Conservation (phyloP, 2,329 filamentous ascomycete species). For the Aspergillus novofumigatus region DNA sequence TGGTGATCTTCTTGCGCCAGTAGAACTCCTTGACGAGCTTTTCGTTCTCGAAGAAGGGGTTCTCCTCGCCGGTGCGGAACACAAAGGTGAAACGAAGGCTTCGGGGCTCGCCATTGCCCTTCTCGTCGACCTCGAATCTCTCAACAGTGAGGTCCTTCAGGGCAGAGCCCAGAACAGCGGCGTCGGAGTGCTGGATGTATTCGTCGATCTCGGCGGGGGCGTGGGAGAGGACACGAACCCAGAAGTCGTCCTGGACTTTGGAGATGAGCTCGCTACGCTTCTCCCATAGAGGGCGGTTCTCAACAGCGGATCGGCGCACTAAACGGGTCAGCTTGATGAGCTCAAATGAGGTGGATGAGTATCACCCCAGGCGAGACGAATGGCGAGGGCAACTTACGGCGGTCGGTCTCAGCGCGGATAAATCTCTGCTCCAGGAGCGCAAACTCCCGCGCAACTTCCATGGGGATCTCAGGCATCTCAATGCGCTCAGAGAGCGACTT, state of each 20-base stretch:
- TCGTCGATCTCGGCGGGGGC: slow-evolving; percentile 81
- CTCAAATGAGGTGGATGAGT: background rate
- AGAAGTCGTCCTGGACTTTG: slow-evolving; percentile 63
- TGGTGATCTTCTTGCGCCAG: slow-evolving; percentile 61
- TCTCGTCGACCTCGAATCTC: slow-evolving; percentile 67
- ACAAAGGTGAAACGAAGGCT: slow-evolving; percentile 73
- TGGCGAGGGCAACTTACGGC: slow-evolving; percentile 53
- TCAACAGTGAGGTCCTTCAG: slow-evolving; percentile 68
- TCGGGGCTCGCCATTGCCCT: slow-evolving; percentile 69
- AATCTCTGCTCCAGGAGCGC: slow-evolving; percentile 78
- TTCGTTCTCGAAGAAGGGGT: slow-evolving; percentile 75
- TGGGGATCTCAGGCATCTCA: slow-evolving; percentile 30
- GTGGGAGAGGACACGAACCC: slow-evolving; percentile 89
- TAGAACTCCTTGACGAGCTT: slow-evolving; percentile 89
- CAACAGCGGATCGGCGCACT: slow-evolving; percentile 70
- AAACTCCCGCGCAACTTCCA: slow-evolving; percentile 58
- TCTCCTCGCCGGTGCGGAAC: slow-evolving; percentile 59
- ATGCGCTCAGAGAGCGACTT: slow-evolving; percentile 34
- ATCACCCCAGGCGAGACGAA: slow-evolving; percentile 29
- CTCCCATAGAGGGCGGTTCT: slow-evolving; percentile 68
- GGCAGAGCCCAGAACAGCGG: slow-evolving; percentile 60
- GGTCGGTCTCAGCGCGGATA: slow-evolving; percentile 74
- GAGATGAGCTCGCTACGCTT: slow-evolving; percentile 68
- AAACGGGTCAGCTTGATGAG: slow-evolving; percentile 7
- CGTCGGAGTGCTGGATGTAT: slow-evolving; percentile 78